phyloP scores from a whole-genome alignment of 306 rosid genomes.

The Trifolium dubium region DNA sequence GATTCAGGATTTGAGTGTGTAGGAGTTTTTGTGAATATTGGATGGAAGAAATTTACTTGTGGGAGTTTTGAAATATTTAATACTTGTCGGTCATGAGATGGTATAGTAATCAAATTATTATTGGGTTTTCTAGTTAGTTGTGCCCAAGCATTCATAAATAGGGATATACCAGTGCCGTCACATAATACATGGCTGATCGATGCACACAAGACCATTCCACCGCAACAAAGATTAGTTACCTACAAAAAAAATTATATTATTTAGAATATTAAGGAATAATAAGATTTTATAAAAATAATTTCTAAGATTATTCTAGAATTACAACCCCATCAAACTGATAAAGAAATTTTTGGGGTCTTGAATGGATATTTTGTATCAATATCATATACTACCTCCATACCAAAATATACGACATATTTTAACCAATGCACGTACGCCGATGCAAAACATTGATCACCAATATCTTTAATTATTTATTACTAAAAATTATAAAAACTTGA shows the following conservation, averaged over 20 bases:
- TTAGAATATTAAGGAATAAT: too few species aligned
- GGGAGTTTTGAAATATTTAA: constrained; percentile 55
- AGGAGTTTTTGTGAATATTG: constrained; percentile 46
- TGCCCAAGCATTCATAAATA: background rate
- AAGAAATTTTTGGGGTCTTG: too few species aligned
- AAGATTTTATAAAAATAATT: too few species aligned
- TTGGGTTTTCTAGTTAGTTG: constrained; percentile 35
- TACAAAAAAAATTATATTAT: constrained; percentile 13
- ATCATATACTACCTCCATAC: too few species aligned
- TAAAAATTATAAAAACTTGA: too few species aligned
- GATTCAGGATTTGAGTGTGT: constrained; percentile 15
- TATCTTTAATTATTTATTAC: too few species aligned
- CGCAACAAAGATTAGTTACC: constrained; percentile 72
- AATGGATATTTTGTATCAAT: too few species aligned
- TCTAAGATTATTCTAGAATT: too few species aligned
- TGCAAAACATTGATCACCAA: too few species aligned
- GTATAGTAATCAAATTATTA: constrained; percentile 41
- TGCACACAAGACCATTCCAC: constrained; percentile 80
- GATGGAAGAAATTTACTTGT: constrained; percentile 43
- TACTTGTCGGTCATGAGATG: constrained; percentile 62
- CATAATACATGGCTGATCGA: constrained; percentile 61
- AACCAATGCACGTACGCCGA: too few species aligned
- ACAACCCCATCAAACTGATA: too few species aligned
- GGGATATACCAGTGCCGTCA: background rate
- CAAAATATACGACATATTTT: too few species aligned